Evolutionary conservation across 1,284 basidiomycete species (phyloP).

Genomic region (Pholiota adiposa): DNA sequence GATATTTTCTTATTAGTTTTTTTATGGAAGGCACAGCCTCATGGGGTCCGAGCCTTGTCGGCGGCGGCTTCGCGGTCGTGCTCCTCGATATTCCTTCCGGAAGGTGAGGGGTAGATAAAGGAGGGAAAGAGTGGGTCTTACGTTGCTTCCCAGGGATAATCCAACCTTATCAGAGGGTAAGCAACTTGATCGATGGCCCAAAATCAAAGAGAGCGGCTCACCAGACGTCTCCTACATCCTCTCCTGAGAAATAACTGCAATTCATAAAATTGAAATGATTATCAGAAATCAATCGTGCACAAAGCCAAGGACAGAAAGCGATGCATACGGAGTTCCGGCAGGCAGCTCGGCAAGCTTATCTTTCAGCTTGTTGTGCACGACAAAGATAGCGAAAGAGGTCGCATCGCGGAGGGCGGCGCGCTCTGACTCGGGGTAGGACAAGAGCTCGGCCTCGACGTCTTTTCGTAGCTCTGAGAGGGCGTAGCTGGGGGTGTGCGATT

Average conservation of each 20-base stretch:
- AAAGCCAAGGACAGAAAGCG: background rate
- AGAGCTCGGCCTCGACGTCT: conserved; percentile 81
- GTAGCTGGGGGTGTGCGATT: conserved; percentile 57
- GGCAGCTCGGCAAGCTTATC: conserved; percentile 80
- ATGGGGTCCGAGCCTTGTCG: conserved; percentile 5
- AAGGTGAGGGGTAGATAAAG: conserved; percentile 1
- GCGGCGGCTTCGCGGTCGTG: conserved; percentile 64
- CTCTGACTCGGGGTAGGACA: conserved; percentile 66
- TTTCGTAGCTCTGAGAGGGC: conserved; percentile 85
- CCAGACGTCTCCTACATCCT: conserved; percentile 70
- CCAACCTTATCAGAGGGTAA: conserved; percentile 55
- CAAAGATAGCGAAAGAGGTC: conserved; percentile 89
- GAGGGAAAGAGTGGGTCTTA: conserved; percentile 39
- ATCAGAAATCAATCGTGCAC: background rate
- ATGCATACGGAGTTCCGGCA: conserved; percentile 60
- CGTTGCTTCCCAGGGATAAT: conserved; percentile 85
- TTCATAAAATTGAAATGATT: background rate
- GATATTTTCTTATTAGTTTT: background rate
- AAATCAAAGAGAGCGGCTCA: conserved; percentile 32
- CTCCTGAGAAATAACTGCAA: conserved; percentile 73
- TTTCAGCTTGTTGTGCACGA: conserved; percentile 95
- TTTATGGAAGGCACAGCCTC: too few relatives aligned
- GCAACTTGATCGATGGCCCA: background rate
- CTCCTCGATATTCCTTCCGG: conserved; percentile 72
- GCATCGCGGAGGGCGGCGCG: conserved; percentile 64